Conservation (phyloP, 345 rosid species). For the Hypericum androsaemum region DNA sequence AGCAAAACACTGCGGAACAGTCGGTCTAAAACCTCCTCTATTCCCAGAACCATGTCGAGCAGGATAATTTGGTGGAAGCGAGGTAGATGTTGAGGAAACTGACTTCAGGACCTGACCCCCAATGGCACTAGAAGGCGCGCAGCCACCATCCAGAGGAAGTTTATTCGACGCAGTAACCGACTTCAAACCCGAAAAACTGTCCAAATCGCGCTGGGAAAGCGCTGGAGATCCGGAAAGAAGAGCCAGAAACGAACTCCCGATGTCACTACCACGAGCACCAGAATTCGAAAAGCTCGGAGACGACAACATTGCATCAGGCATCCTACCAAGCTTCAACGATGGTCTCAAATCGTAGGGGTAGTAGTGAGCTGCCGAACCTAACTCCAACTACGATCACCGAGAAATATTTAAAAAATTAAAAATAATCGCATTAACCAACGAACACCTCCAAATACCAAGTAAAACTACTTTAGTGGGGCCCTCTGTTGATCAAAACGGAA, state of each 20-base stretch:
- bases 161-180: slow-evolving; percentile 15
- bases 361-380: slow-evolving; percentile 12
- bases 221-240: slow-evolving; percentile 32
- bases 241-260: slow-evolving; percentile 33
- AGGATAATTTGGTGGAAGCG: slow-evolving; percentile 13
- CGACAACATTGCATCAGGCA: slow-evolving; percentile 13
- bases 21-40: slow-evolving; percentile 10
- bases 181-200: slow-evolving; percentile 23
- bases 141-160: slow-evolving; percentile 9
- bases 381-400: slow-evolving; percentile 18
- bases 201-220: slow-evolving; percentile 25
- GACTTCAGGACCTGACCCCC: slow-evolving; percentile 9
- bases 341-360: slow-evolving; percentile 24
- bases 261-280: slow-evolving; percentile 13
- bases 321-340: slow-evolving; percentile 12
- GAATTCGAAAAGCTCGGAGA: slow-evolving; percentile 8
- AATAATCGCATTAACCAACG: slow-evolving; percentile 1
- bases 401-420: too few relatives aligned
- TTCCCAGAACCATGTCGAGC: slow-evolving; percentile 14
- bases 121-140: slow-evolving; percentile 12
- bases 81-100: slow-evolving; percentile 9
- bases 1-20: slow-evolving; percentile 13
- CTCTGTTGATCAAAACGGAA: too few relatives aligned
- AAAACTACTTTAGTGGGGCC: too few relatives aligned
- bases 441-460: too few relatives aligned